Evolutionary conservation across 2,329 filamentous ascomycete species (phyloP), one percentile per base, ranked within the genome.

Genomic region (Alternaria solani): DNA sequence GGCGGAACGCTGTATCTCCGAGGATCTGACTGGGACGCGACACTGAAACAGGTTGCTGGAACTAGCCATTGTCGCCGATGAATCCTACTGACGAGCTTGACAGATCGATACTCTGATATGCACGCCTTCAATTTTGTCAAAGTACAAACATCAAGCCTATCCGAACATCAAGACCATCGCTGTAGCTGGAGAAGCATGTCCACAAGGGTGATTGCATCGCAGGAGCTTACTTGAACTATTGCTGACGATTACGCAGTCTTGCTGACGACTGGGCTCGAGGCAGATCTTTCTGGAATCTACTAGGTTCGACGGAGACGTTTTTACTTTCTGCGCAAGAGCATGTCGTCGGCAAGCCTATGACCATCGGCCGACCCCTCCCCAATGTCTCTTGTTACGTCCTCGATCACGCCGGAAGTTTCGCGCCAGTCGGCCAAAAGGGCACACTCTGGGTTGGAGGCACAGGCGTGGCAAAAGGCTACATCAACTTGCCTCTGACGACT

Each of bases 291-390:
- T 75, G 72, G 79, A 88, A 88, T 74, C 83, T 84, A 64, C 88
- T 86, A 66, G 86, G 86, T 2, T 86, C 86, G 1, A 87, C 86
- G 0, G 86, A 88, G 69, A 84, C 85, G 14, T 88, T 84, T 1
- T 86, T 88, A 51, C 80, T 88, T 54, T 86, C 86, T 5, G 84
- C 85, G 74, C 82, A 85, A 54, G 77, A 77, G 39, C 85, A 88
- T 66, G 68, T 76, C 18, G 75, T 79, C 0, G 84, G 84, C 2
- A 71, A 77, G 36, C 73, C 76, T 2, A 70, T 88, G 4, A 83
- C 85, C 0, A 87, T 88, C 61, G 86, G 86, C 5, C 79, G 71
- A 32, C 86, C 86, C 0, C 83, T 84, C 0, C 84, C 86, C 3
- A 88, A 88, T 71, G 88, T 85, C 30, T 83, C 74, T 16, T 81